These are phyloP conservation scores for Neonothopanus nambi DNA, from an alignment of 1,284 basidiomycete species.

Conservation along the genomic window DNA sequence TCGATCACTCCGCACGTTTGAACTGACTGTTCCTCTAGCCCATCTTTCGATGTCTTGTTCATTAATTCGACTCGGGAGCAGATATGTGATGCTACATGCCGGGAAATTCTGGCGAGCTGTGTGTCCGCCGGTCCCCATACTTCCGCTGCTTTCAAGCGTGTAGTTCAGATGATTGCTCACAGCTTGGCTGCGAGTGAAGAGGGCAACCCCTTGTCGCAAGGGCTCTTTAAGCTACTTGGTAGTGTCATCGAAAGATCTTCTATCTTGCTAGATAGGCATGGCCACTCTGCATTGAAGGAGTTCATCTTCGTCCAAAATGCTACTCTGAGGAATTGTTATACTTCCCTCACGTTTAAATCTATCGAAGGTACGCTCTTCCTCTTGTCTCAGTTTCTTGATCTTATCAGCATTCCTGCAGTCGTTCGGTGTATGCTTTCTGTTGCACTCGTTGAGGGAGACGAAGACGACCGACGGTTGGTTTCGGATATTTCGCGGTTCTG, in stretches of 20 bases:
- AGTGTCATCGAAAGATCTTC: slow-evolving; percentile 33
- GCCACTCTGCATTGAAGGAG: slow-evolving; percentile 39
- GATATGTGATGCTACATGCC: slow-evolving; percentile 23
- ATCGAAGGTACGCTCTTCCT: slow-evolving; percentile 32
- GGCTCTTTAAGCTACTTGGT: slow-evolving; percentile 36
- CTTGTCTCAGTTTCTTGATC: background rate
- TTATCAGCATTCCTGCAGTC: background rate
- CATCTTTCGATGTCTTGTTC: slow-evolving; percentile 25
- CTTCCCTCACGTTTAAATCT: slow-evolving; percentile 23
- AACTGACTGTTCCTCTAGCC: background rate
- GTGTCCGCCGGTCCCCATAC: slow-evolving; percentile 29
- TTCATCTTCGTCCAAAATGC: slow-evolving; percentile 35
- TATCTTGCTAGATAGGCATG: slow-evolving; percentile 24
- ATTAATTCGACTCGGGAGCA: slow-evolving; percentile 6
- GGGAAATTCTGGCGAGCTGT: slow-evolving; percentile 29
- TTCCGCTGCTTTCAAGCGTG: slow-evolving; percentile 31
- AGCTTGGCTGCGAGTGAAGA: slow-evolving; percentile 27
- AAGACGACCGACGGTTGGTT: background rate
- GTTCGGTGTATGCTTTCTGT: background rate
- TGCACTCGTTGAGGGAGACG: background rate
- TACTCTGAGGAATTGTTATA: slow-evolving; percentile 34
- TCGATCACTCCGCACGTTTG: background rate
- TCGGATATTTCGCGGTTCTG: background rate
- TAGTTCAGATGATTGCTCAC: slow-evolving; percentile 41
- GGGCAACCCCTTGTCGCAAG: slow-evolving; percentile 22